Conservation (phyloP, 169 alveolate species). For the Theileria annulata region DNA sequence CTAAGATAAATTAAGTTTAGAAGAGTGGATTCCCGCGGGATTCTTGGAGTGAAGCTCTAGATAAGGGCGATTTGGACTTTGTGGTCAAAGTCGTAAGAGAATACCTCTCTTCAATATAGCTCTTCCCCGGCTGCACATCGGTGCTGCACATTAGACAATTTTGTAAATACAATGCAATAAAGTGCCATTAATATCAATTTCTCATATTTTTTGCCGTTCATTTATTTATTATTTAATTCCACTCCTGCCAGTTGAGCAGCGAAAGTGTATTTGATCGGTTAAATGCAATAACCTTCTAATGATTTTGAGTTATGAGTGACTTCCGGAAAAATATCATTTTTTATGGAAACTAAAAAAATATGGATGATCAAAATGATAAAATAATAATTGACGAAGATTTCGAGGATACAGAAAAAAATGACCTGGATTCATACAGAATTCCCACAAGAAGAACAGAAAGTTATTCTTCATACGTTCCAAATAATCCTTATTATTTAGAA, state of each 20-base stretch:
- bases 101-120: constrained; percentile 10
- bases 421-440: constrained; percentile 22
- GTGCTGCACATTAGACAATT: constrained; percentile 33
- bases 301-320: background rate
- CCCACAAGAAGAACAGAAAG: constrained; percentile 34
- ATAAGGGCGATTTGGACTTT: constrained; percentile 13
- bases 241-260: background rate
- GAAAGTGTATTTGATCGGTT: background rate
- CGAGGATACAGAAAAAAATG: background rate
- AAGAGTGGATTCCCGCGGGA: background rate
- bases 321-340: background rate
- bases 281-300: background rate
- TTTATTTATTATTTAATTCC: too few species aligned
- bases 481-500: background rate
- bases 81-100: constrained; percentile 9
- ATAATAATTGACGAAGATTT: constrained; percentile 21
- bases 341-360: background rate
- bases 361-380: constrained; percentile 15
- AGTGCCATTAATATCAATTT: constrained; percentile 17
- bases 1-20: background rate
- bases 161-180: constrained; percentile 2
- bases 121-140: constrained; percentile 17
- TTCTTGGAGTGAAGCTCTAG: background rate
- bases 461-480: constrained; percentile 44
- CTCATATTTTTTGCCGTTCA: background rate